Conservation (phyloP, 352 stramenopile genomes). For the Phytophthora foliorum region DNA sequence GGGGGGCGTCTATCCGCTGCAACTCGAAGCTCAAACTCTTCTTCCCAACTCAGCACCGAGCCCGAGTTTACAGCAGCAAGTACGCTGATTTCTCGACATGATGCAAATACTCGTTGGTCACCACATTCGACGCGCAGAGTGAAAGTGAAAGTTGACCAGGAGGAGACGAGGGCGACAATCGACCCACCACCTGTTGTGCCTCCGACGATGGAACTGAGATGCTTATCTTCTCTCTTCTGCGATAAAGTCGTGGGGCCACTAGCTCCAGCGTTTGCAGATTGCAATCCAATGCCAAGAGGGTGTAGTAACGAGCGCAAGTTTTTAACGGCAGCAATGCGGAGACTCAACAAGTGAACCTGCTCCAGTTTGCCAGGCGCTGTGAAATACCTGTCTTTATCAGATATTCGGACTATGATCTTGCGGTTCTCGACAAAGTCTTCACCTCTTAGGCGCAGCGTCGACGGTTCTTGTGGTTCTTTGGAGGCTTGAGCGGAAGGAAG, state of each 20-base stretch:
- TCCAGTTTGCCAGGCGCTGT: slow-evolving; percentile 45
- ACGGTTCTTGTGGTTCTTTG: slow-evolving; percentile 15
- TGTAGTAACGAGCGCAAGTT: slow-evolving; percentile 54
- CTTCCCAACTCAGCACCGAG: slow-evolving; percentile 62
- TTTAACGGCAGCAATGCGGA: slow-evolving; percentile 60
- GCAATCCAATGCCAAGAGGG: slow-evolving; percentile 27
- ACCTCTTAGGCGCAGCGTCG: slow-evolving; percentile 57
- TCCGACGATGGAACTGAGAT: slow-evolving; percentile 8
- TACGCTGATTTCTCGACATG: slow-evolving; percentile 57
- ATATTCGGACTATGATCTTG: slow-evolving; percentile 67
- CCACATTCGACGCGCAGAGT: slow-evolving; percentile 60
- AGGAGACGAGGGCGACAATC: slow-evolving; percentile 12
- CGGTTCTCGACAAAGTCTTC: slow-evolving; percentile 78
- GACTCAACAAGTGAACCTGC: slow-evolving; percentile 57
- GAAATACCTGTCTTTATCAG: slow-evolving; percentile 55
- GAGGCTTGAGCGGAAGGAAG: slow-evolving; percentile 15
- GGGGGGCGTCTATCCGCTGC: slow-evolving; percentile 29
- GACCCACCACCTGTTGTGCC: slow-evolving; percentile 19
- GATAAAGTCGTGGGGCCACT: not conserved
- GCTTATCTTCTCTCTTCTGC: slow-evolving; percentile 46
- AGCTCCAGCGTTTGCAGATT: not conserved
- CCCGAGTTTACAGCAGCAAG: slow-evolving; percentile 38
- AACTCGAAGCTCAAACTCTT: slow-evolving; percentile 74
- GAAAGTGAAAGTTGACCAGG: slow-evolving; percentile 52
- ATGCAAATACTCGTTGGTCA: slow-evolving; percentile 50